Percentiles rank a stretch among this genome's conserved stretches.
These are phyloP conservation scores for Murraya koenigii DNA, from an alignment of 345 rosid genomes.

Conservation along the genomic window DNA sequence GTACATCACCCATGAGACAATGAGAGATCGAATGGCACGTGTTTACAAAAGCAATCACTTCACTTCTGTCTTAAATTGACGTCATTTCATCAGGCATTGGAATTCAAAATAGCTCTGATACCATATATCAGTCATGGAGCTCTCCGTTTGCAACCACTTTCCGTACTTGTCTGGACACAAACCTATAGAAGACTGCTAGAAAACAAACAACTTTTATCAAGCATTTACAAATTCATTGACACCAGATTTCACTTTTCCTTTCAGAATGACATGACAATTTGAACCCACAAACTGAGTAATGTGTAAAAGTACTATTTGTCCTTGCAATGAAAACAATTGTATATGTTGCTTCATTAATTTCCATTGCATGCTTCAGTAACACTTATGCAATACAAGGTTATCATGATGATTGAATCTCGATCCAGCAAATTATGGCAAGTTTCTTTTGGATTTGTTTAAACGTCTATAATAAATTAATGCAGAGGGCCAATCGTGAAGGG, in stretches of 20 bases:
- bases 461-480: too few relatives aligned
- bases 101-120: neutral
- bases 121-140: slow-evolving; percentile 3
- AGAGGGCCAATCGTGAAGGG: too few relatives aligned
- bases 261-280: neutral
- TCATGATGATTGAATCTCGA: neutral
- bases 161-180: neutral
- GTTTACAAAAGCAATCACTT: neutral
- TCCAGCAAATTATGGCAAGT: neutral
- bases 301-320: too few relatives aligned
- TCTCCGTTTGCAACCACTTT: neutral
- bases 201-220: neutral
- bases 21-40: neutral
- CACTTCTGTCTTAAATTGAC: neutral
- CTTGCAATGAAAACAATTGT: too few relatives aligned
- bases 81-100: neutral
- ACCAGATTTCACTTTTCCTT: neutral
- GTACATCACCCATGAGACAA: neutral
- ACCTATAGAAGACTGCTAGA: neutral
- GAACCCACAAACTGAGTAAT: too few relatives aligned
- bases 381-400: neutral
- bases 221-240: neutral
- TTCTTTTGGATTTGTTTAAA: too few relatives aligned
- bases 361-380: too few relatives aligned
- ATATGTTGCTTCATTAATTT: too few relatives aligned